Evolutionary conservation across 2,329 filamentous ascomycete species (phyloP).

Genomic region (Sporothrix pallida): DNA sequence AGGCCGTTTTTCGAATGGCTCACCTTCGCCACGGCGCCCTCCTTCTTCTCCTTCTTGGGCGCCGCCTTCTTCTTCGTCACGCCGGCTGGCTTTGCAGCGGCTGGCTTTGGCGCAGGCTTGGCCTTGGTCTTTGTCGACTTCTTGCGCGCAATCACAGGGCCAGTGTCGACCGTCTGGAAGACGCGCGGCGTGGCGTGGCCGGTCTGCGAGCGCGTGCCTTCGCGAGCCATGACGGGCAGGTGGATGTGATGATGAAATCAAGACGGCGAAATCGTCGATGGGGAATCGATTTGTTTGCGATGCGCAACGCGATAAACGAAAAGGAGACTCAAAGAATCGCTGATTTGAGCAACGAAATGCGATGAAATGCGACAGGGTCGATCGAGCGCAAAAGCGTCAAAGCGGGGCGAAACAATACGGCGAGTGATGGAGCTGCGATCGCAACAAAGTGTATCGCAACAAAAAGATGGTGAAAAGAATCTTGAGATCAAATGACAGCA

Average conservation of each 20-base stretch:
- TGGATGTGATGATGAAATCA: background rate
- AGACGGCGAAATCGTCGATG: background rate
- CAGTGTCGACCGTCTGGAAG: slow-evolving; percentile 56
- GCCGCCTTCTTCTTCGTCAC: slow-evolving; percentile 49
- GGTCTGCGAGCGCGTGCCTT: slow-evolving; percentile 59
- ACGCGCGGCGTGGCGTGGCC: slow-evolving; percentile 61
- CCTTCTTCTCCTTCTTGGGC: slow-evolving; percentile 49
- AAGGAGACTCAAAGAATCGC: background rate
- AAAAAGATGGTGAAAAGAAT: background rate
- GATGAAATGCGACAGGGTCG: background rate
- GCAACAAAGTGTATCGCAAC: background rate
- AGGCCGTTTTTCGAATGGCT: too few relatives aligned
- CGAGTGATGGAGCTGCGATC: background rate
- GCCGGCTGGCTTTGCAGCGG: slow-evolving; percentile 44
- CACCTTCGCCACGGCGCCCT: slow-evolving; percentile 44
- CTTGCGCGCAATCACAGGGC: slow-evolving; percentile 52
- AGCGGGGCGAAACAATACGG: background rate
- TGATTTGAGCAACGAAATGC: background rate
- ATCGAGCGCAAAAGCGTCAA: background rate
- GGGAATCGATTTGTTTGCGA: background rate
- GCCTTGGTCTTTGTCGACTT: slow-evolving; percentile 42
- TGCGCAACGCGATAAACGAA: background rate
- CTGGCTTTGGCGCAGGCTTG: slow-evolving; percentile 37
- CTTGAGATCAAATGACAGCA: too few relatives aligned
- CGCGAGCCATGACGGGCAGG: slow-evolving; percentile 52